Base-by-base conservation (phyloP, 257 asterid genomes). In the Penstemon davidsonii region DNA sequence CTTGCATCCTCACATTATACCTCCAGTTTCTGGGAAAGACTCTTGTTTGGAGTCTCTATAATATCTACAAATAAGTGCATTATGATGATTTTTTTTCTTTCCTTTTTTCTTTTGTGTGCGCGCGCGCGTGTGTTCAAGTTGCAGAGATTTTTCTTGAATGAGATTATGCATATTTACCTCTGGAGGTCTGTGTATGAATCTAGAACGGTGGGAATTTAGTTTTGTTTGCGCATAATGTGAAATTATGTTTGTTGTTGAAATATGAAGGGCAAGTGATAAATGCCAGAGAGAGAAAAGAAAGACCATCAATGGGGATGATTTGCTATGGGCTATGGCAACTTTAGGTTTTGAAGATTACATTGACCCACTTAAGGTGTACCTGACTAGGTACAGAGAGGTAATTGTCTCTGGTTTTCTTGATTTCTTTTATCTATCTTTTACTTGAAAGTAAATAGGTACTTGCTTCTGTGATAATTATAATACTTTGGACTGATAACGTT, bases 261-360 rank as follows among this genome's bases (percentile, higher is more conserved):
- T 70, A 11, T 75, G 71, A 47, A 88, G 96, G 85, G 96, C 96
- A 19, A 88, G 91, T 73, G 96, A 88, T 75, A 88, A 88, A 83
- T 88, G 96, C 71, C 91, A 86, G 77, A 80, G 88, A 72, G 96
- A 88, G 88, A 84, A 88, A 66, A 81, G 94, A 72, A 86, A 86
- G 84, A 88, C 96, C 4, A 80, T 88, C 62, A 86, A 84, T 67
- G 94, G 96, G 38, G 96, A 88, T 69, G 96, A 88, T 77, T 73
- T 88, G 79, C 71, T 88, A 7, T 83, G 91, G 94, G 89, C 96
- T 46, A 88, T 86, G 96, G 85, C 87, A 4, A 86, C 93, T 69
- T 75, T 88, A 63, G 96, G 96, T 60, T 88, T 88, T 74, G 94
- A 86, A 72, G 91, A 88, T 40, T 88, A 88, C 71, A 80, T 86